Evolutionary conservation across 495 filamentous ascomycete species (phyloP), one percentile per base, ranked within the genome.

Genomic region (Pyrenopolyporus hunteri): DNA sequence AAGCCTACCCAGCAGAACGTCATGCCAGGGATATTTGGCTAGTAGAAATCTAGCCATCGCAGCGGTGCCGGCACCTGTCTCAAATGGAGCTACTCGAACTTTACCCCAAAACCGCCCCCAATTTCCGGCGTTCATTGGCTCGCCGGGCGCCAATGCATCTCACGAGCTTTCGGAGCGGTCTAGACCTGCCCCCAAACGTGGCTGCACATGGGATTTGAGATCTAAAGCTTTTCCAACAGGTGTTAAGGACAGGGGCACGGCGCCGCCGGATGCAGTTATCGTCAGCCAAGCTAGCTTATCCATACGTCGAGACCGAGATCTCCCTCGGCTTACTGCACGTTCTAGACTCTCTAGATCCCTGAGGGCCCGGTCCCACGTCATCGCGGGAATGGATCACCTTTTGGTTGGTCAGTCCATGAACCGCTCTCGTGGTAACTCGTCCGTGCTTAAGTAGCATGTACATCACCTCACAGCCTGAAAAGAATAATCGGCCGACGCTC

Each of bases 81-180:
- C 14, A 22, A 22, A 43, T 43, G 55, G 36, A 29, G 43, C 22
- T 44, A 32, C 16, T 17, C 39, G 9, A 28, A 39, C 48, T 45
- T 57, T 63, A 63, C 59, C 59, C 59, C 59, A 63, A 63, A 47
- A 22, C 23, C 14, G 17, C 25, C 39, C 45, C 40, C 52, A 42
- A 23, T 42, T 42, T 63, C 52, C 52, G 46, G 35, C 13, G 46
- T 52, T 31, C 39, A 32, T 39, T 39, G 39, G 59, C 53, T 63
- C 44, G 44, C 56, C 37, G 39, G 62, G 50, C 51, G 49, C 45
- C 56, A 65, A 65, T 65, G 62, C 45, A 56, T 60, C 45, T 65
- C 62, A 56, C 50, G 62, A 65, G 49, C 35, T 5, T 65, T 60
- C 56, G 37, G 62, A 65, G 37, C 62, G 62, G 50, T 65, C 62